Conservation (phyloP, 2,329 filamentous ascomycete species). For the Aspergillus flavus region DNA sequence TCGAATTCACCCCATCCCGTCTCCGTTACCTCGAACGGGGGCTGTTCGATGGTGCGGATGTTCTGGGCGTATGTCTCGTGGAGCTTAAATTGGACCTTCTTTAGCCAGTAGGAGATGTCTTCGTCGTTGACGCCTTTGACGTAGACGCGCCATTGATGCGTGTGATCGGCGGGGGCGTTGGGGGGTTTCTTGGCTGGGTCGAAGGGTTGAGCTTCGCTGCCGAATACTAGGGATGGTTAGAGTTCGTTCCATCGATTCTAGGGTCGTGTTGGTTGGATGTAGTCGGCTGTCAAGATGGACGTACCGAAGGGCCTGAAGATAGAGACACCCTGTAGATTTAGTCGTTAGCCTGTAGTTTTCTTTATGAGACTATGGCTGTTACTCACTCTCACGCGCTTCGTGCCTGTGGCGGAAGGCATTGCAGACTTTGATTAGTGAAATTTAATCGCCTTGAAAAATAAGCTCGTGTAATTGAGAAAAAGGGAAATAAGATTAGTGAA, state of each 20-base stretch:
- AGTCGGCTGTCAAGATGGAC: slow-evolving; percentile 13
- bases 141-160: slow-evolving; percentile 94
- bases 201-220: slow-evolving; percentile 77
- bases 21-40: slow-evolving; percentile 82
- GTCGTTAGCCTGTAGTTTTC: slow-evolving; percentile 23
- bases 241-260: background rate
- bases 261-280: background rate
- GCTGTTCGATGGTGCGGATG: slow-evolving; percentile 78
- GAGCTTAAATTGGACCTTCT: slow-evolving; percentile 96
- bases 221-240: slow-evolving; percentile 62
- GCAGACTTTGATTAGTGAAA: slow-evolving; percentile 5
- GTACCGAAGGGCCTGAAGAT: slow-evolving; percentile 51
- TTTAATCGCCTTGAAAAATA: background rate
- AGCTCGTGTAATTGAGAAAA: background rate
- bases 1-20: slow-evolving; percentile 99
- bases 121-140: slow-evolving; percentile 87
- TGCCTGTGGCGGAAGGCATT: slow-evolving; percentile 58
- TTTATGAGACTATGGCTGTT: background rate
- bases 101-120: slow-evolving; percentile 92
- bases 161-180: slow-evolving; percentile 83
- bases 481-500: background rate
- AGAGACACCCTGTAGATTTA: slow-evolving; percentile 43
- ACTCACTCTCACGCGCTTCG: slow-evolving; percentile 56
- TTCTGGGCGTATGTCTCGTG: slow-evolving; percentile 96
- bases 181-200: slow-evolving; percentile 75